Conservation (phyloP, 306 rosid genomes). For the Aeschynomene evenia region DNA sequence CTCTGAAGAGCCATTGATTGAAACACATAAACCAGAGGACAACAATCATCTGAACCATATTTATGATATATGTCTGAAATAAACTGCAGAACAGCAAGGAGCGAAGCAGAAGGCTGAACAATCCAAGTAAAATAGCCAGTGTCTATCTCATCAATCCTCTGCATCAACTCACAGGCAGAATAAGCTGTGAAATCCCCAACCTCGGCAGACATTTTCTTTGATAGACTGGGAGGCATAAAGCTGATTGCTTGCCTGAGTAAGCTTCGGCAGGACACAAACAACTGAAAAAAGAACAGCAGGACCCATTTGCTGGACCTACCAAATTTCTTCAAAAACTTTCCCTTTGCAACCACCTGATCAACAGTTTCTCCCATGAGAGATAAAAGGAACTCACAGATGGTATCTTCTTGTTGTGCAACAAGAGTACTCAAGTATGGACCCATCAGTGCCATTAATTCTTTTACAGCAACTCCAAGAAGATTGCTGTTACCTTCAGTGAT, state of each 20-base stretch:
- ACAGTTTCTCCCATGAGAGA: constrained; percentile 46
- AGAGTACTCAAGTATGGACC: constrained; percentile 67
- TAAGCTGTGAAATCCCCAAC: constrained; percentile 57
- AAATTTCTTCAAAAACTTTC: constrained; percentile 44
- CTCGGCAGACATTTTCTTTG: constrained; percentile 67
- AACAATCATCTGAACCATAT: constrained; percentile 38
- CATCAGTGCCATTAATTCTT: constrained; percentile 50
- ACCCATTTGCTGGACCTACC: constrained; percentile 67
- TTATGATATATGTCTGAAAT: constrained; percentile 56
- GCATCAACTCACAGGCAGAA: constrained; percentile 70
- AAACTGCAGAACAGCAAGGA: constrained; percentile 55
- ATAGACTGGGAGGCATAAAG: constrained; percentile 63
- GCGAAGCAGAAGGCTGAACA: constrained; percentile 70
- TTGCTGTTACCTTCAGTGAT: constrained; percentile 70
- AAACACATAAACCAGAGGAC: constrained; percentile 60
- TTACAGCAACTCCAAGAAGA: constrained; percentile 60
- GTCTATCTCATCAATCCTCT: constrained; percentile 63
- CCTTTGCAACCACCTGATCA: constrained; percentile 38
- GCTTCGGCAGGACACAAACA: constrained; percentile 70
- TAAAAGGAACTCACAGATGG: constrained; percentile 52
- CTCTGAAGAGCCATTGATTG: constrained; percentile 83
- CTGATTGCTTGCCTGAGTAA: constrained; percentile 67
- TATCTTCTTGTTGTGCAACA: constrained; percentile 57
- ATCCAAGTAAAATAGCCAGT: constrained; percentile 73
- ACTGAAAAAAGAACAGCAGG: constrained; percentile 68